Evolutionary conservation across 257 asterid genomes (phyloP).

Genomic region (Jacaranda mimosifolia): DNA sequence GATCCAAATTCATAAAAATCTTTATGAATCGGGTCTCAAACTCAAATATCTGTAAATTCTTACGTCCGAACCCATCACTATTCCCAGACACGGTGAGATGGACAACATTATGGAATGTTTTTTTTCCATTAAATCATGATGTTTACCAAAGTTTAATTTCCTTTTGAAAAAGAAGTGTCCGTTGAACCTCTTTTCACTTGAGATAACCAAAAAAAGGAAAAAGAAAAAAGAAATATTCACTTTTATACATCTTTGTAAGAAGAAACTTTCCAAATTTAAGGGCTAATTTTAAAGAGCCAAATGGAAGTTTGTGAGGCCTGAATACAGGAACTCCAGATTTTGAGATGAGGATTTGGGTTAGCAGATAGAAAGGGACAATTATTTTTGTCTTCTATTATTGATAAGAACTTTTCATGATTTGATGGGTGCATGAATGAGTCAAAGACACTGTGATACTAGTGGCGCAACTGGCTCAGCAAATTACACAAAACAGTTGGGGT

Average conservation of each 20-base stretch:
- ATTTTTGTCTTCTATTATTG: constrained; percentile 26
- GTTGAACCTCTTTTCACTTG: background rate
- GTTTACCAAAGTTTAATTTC: background rate
- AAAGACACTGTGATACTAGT: background rate
- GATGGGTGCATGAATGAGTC: constrained; percentile 23
- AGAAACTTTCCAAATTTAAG: constrained; percentile 20
- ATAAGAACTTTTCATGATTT: constrained; percentile 25
- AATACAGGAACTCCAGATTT: constrained; percentile 35
- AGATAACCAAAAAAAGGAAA: too few species aligned
- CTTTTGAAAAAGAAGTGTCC: background rate
- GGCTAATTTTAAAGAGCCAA: constrained; percentile 9
- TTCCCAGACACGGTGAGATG: background rate
- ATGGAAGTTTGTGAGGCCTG: constrained; percentile 45
- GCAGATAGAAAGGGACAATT: constrained; percentile 2
- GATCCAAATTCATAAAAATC: too few species aligned
- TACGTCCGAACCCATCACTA: too few species aligned
- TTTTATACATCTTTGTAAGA: background rate
- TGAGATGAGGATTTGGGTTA: constrained; percentile 38
- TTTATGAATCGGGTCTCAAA: too few species aligned
- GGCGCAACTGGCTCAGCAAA: constrained; percentile 1
- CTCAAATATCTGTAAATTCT: too few species aligned
- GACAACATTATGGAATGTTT: constrained; percentile 1
- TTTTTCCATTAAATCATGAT: background rate
- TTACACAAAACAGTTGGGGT: background rate
- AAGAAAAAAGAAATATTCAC: background rate